These are phyloP conservation scores for Triangularia verruculosa DNA, from an alignment of 2,329 filamentous ascomycete genomes.

Conservation along the genomic window DNA sequence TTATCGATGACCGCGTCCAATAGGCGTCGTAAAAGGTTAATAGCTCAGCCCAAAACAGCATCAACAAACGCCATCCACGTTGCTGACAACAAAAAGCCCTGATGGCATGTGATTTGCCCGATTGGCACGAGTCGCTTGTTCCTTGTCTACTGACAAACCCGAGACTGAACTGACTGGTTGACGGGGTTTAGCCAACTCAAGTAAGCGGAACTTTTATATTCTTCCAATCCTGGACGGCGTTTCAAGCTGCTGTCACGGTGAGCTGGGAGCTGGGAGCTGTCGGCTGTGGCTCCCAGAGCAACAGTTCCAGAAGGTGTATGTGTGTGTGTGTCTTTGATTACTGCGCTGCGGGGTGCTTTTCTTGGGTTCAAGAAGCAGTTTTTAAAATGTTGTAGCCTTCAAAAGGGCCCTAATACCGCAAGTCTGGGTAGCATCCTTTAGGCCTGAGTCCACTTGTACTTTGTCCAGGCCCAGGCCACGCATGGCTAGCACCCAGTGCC, in stretches of 20 bases:
- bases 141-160: not conserved
- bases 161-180: not conserved
- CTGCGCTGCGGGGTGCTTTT: not conserved
- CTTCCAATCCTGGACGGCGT: too few species aligned
- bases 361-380: not conserved
- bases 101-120: constrained; percentile 11
- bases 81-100: constrained; percentile 3
- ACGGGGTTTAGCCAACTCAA: not conserved
- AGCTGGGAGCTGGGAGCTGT: not conserved
- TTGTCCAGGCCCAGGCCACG: not conserved
- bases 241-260: not conserved
- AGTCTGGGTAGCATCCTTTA: not conserved
- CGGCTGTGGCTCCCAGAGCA: not conserved
- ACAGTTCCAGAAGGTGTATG: too few species aligned
- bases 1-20: not conserved
- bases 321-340: not conserved
- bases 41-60: not conserved
- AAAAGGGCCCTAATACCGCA: too few species aligned
- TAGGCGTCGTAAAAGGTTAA: not conserved
- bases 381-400: too few species aligned
- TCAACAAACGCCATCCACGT: constrained; percentile 15
- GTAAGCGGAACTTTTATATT: not conserved
- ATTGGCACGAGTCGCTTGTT: constrained; percentile 1
- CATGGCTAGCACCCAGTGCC: not conserved
- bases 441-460: not conserved